A percentile compares a stretch with the other conserved stretches of the same genome.
These are phyloP conservation scores for Potentilla sterilis DNA, from an alignment of 306 rosid species.

Conservation along the genomic window DNA sequence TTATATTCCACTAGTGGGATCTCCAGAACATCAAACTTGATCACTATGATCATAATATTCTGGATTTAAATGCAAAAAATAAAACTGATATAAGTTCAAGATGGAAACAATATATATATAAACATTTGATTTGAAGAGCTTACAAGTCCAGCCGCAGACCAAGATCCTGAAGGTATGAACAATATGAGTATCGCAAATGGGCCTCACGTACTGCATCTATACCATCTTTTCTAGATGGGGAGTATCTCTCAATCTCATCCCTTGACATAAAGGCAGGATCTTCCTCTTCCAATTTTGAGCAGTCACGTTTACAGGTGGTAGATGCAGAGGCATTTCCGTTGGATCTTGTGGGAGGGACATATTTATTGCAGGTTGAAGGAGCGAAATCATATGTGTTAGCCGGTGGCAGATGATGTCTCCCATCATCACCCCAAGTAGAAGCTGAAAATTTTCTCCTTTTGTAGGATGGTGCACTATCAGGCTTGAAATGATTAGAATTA, in stretches of 20 bases:
- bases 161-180: slow-evolving; percentile 88
- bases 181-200: slow-evolving; percentile 86
- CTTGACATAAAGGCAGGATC: slow-evolving; percentile 74
- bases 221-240: slow-evolving; percentile 97
- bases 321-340: slow-evolving; percentile 48
- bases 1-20: neutral
- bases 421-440: slow-evolving; percentile 59
- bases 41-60: neutral
- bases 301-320: slow-evolving; percentile 51
- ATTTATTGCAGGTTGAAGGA: slow-evolving; percentile 36
- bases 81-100: neutral
- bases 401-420: slow-evolving; percentile 47
- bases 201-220: slow-evolving; percentile 80
- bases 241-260: slow-evolving; percentile 88
- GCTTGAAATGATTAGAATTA: slow-evolving; percentile 35
- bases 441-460: slow-evolving; percentile 77
- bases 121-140: slow-evolving; percentile 27
- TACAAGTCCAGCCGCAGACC: slow-evolving; percentile 92
- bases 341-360: slow-evolving; percentile 45
- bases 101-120: neutral
- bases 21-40: neutral
- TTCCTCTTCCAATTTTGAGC: slow-evolving; percentile 68
- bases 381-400: slow-evolving; percentile 30
- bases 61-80: neutral
- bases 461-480: slow-evolving; percentile 46